phyloP scores from a whole-genome alignment of 352 stramenopile genomes.

The Globisporangium yorkense region DNA sequence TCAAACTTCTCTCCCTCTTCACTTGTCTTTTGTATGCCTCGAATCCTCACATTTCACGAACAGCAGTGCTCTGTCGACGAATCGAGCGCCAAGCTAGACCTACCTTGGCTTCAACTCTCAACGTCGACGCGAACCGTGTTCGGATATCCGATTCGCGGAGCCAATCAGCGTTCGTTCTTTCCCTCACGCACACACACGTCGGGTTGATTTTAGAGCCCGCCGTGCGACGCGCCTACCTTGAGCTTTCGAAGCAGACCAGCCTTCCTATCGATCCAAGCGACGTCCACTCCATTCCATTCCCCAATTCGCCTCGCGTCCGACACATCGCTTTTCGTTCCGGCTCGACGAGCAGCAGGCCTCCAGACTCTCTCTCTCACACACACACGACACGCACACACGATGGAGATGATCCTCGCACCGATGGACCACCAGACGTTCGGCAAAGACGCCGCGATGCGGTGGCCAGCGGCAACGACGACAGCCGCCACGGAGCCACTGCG shows the following conservation, averaged over 20 bases:
- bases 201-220: no score
- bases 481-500: slow-evolving; percentile 17
- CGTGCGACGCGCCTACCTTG: no score
- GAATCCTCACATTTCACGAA: no score
- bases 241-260: background rate
- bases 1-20: background rate
- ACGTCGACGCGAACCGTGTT: background rate
- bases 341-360: no score
- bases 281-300: slow-evolving; percentile 4
- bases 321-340: slow-evolving; percentile 1
- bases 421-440: slow-evolving; percentile 45
- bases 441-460: slow-evolving; percentile 21
- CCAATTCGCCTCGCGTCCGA: slow-evolving; percentile 9
- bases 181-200: background rate
- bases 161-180: no score
- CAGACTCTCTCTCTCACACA: background rate
- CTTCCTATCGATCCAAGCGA: slow-evolving; percentile 3
- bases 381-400: slow-evolving; percentile 10
- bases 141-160: background rate
- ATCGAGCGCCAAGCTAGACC: slow-evolving; percentile 1
- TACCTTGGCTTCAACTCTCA: background rate
- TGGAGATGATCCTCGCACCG: slow-evolving; percentile 67
- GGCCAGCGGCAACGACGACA: slow-evolving; percentile 5
- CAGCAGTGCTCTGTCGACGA: background rate
- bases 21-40: slow-evolving; percentile 1